Evolutionary conservation across 2,329 filamentous ascomycete genomes (phyloP), one percentile per base, ranked within the genome.

Genomic region (Clonostachys byssicola): DNA sequence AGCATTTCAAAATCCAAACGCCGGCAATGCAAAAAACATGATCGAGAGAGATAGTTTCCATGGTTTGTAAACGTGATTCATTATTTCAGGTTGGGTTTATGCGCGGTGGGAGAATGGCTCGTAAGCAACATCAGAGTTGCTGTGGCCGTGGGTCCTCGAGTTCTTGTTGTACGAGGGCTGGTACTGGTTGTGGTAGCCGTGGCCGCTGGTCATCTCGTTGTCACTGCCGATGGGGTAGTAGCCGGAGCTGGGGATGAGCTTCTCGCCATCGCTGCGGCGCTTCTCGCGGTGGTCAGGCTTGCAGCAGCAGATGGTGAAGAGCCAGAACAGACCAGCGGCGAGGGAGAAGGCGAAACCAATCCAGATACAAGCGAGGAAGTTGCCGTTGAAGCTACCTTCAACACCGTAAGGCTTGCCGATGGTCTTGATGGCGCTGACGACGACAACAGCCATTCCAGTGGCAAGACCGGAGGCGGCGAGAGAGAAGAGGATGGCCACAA

Each of bases 231-330:
- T 56, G 49, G 67, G 63, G 35, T 63, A 65, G 50, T 73, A 74
- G 34, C 48, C 47, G 42, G 50, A 39, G 43, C 49, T 49, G n/a
- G 71, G 65, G 10, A 74, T 57, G 42, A 74, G 65, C 71, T 82
- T 81, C 71, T 82, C 78, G 62, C 59, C 62, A 50, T 75, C 71
- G 51, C 52, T 46, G 53, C 63, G 56, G 52, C 63, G 64, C 56
- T 63, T 66, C 54, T 54, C 53, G 49, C 57, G 52, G 47, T 51
- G 52, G 48, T 69, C 66, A 13, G 66, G 66, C 57, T 89, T 89
- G 56, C 92, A 96, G 82, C 92, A 97, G 85, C 92, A 97, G 60
- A 88, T 80, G 66, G 85, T 89, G 66, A 95, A 82, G 61, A 92
- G 72, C 92, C 94, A 97, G 85, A 97, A 96, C 62, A 96, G 70